Base-by-base conservation (phyloP, 495 filamentous ascomycete species). In the Xylaria scruposa region DNA sequence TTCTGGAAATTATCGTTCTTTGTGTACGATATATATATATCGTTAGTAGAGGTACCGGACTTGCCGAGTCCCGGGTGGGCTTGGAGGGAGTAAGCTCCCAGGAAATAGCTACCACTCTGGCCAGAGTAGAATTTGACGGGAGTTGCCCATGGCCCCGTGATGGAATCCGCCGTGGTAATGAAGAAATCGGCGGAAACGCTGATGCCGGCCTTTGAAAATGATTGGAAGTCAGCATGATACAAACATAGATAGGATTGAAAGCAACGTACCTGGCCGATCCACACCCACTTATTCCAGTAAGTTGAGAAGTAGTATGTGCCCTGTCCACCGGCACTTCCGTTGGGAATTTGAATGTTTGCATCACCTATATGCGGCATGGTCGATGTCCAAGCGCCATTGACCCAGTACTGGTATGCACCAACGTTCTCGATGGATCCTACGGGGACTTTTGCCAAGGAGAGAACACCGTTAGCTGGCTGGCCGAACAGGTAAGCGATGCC, bases 271-370 rank as follows among this genome's bases (percentile, higher is more conserved):
- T 77, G 73, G 7, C 80, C 80, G 46, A 82, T 79, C 77, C 78
- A 82, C 53, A 82, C 73, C 70, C 73, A 82, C 12, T 76, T 72
- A 21, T 75, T 36, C 74, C 74, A 78, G 40, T 65, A 49, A 1
- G 47, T 42, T 24, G 72, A 77, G 44, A 78, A 80, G 72, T 81
- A 82, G 63, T 71, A 81, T 15, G 73, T 81, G 38, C 79, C 80
- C 63, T 81, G 80, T 12, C 78, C 78, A 49, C 75, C 77, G 0
- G 79, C 75, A 29, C 75, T 70, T 29, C 65, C 76, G 68, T 80
- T 79, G 21, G 68, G 46, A 33, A 81, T 76, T 9, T 56, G 68
- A 9, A 75, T 65, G 15, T 47, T 62, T 15, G 29, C 54, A 49
- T 79, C 73, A 21, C 71, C 56, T 13, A 78, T 49, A 15, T 24